phyloP scores from a whole-genome alignment of 2,329 filamentous ascomycete species.

The Monilinia polystroma region DNA sequence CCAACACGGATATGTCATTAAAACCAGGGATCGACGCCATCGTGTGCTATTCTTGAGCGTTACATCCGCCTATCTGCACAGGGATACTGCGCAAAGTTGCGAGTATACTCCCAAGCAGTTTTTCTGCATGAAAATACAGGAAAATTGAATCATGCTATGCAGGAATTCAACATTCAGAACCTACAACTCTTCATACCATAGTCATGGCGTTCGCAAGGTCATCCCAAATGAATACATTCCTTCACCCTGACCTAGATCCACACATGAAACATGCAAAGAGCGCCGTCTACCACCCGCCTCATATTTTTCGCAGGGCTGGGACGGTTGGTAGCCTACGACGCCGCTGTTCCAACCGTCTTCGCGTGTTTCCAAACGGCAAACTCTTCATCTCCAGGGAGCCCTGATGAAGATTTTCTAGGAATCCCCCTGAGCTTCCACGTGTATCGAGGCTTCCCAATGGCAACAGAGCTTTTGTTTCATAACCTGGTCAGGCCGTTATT shows the following conservation, averaged over 20 bases:
- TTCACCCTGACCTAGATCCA: slow-evolving; percentile 1
- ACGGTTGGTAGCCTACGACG: slow-evolving; percentile 1
- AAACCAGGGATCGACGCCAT: slow-evolving; percentile 5
- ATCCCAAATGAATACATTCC: neutral
- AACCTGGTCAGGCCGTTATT: slow-evolving; percentile 19
- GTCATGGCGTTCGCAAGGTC: slow-evolving; percentile 14
- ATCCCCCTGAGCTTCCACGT: slow-evolving; percentile 21
- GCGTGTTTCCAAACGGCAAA: slow-evolving; percentile 11
- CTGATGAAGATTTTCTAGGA: slow-evolving; percentile 17
- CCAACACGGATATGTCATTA: neutral
- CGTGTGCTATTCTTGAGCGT: slow-evolving; percentile 5
- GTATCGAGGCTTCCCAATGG: neutral
- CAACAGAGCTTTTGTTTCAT: neutral
- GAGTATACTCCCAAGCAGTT: neutral
- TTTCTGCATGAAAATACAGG: slow-evolving; percentile 6
- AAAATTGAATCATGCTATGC: neutral
- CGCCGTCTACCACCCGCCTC: neutral
- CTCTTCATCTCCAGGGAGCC: slow-evolving; percentile 7
- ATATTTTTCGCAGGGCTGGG: slow-evolving; percentile 9
- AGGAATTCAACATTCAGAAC: neutral
- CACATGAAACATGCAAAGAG: slow-evolving; percentile 17
- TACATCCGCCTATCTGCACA: slow-evolving; percentile 6
- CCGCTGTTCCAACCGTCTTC: slow-evolving; percentile 12
- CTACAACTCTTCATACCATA: neutral
- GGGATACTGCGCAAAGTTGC: slow-evolving; percentile 8